Evolutionary conservation across 2,329 filamentous ascomycete species (phyloP), one percentile per base, ranked within the genome.

Genomic region (Pseudocercospora cruenta): DNA sequence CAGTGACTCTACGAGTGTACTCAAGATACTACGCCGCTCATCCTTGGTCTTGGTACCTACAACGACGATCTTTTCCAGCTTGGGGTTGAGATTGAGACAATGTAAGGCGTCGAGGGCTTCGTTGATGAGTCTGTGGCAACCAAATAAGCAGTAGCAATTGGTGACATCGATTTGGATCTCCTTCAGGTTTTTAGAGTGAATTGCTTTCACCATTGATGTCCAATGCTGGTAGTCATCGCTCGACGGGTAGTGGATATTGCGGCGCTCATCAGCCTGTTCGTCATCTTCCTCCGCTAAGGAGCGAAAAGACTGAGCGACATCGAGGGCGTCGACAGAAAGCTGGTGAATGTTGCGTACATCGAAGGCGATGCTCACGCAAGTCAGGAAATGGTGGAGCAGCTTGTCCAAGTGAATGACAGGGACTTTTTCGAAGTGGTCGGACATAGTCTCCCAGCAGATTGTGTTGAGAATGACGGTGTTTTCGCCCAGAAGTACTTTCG

Each of bases 401-500:
- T 47, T 47, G 43, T 19, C 43, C 16, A 22, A 47, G 43, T 4
- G 43, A 19, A 21, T 21, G 16, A 47, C 43, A 14, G 31, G 10
- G 31, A 14, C 16, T 7, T 10, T 19, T 21, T n/a, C 43, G 43
- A 47, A 19, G 43, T 47, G 43, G 43, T 33, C 31, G 31, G 31
- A 33, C 31, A 33, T 33, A 14, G 31, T 33, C 8, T 33, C 31
- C 31, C 31, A 33, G 10, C 10, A 10, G n/a, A 47, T 22, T 47
- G n/a, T 22, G 43, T 47, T 16, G n/a, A 63, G 36, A 8, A 63
- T 58, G 22, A 63, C 45, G 3, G 45, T 21, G 9, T 63, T 58
- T 6, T 58, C 4, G 16, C 26, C 31, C 24, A 63, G 33, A 10
- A 63, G 24, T 3, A 63, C 39, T 31, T 57, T 21, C 0, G 22